Evolutionary conservation across 2,329 filamentous ascomycete species (phyloP).

Genomic region (Cercospora zeina): DNA sequence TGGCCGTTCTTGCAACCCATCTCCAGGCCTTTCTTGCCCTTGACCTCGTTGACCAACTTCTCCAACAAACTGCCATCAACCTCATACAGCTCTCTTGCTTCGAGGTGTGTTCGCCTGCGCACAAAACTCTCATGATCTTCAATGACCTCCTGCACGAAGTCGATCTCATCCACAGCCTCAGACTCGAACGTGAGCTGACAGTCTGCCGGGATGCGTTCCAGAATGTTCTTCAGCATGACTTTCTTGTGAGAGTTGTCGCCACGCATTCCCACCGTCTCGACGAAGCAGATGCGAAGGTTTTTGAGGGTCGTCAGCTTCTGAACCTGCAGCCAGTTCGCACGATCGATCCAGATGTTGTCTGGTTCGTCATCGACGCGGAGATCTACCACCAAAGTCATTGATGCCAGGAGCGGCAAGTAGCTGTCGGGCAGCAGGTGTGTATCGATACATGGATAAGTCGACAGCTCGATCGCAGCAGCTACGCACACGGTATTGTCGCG

Average conservation of each 20-base stretch:
- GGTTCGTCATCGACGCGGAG: slow-evolving; percentile 1
- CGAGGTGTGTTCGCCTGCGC: not conserved
- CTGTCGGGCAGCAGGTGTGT: slow-evolving; percentile 10
- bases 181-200: slow-evolving; percentile 23
- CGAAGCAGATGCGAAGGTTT: slow-evolving; percentile 22
- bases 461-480: not conserved
- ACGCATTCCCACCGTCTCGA: slow-evolving; percentile 12
- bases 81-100: slow-evolving; percentile 11
- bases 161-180: slow-evolving; percentile 18
- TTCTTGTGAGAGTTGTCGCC: slow-evolving; percentile 12
- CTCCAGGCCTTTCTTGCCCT: slow-evolving; percentile 15
- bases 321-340: slow-evolving; percentile 22
- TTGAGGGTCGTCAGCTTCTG: slow-evolving; percentile 24
- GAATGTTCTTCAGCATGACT: slow-evolving; percentile 22
- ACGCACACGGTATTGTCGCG: slow-evolving; percentile 35
- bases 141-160: slow-evolving; percentile 21
- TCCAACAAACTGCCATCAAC: slow-evolving; percentile 18
- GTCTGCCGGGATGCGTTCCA: slow-evolving; percentile 30
- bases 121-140: slow-evolving; percentile 10
- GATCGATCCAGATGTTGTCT: slow-evolving; percentile 6
- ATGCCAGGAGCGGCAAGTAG: slow-evolving; percentile 18
- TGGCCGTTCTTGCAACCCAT: slow-evolving; percentile 20
- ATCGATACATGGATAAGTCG: slow-evolving; percentile 12
- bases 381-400: slow-evolving; percentile 19
- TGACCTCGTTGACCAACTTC: slow-evolving; percentile 6